Percentiles rank a stretch among this genome's conserved stretches.
Evolutionary conservation across 192 early-diverging fungal species (phyloP).

Genomic region (Phlyctochytrium arcticum): DNA sequence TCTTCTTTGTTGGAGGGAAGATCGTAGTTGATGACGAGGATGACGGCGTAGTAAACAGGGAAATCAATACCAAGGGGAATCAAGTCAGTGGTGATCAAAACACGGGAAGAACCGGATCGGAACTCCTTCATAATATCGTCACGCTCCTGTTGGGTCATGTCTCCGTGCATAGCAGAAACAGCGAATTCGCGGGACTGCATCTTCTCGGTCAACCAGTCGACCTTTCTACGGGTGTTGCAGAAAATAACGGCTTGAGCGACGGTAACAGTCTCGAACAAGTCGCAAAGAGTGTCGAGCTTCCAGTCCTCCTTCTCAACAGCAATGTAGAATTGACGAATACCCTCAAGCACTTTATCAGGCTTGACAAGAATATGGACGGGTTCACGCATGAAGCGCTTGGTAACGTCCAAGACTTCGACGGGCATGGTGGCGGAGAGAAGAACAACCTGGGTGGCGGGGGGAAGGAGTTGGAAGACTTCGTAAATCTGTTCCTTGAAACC

Average conservation of each 20-base stretch:
- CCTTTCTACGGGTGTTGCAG: constrained; percentile 99
- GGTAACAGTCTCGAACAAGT: constrained; percentile 97
- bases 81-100: constrained; percentile 97
- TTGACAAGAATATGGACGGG: constrained; percentile 99
- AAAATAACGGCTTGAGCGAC: constrained; percentile 99
- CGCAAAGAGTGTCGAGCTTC: constrained; percentile 98
- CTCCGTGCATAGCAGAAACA: constrained; percentile 98
- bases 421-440: constrained; percentile 98
- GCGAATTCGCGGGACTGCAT: constrained; percentile 87
- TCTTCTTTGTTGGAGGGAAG: constrained; percentile 95
- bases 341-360: constrained; percentile 92
- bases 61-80: constrained; percentile 99
- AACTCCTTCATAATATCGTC: constrained; percentile 99
- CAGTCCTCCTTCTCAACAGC: constrained; percentile 98
- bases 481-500: constrained; percentile 99
- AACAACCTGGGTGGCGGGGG: constrained; percentile 88
- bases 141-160: constrained; percentile 96
- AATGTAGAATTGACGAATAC: constrained; percentile 96
- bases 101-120: constrained; percentile 93
- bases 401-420: constrained; percentile 89
- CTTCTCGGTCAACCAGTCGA: constrained; percentile 98
- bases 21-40: constrained; percentile 99
- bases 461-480: constrained; percentile 91
- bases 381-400: constrained; percentile 97
- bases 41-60: constrained; percentile 99